Evolutionary conservation across 164 flowering plant genomes (phyloP).

Genomic region (Dillenia turbinata): DNA sequence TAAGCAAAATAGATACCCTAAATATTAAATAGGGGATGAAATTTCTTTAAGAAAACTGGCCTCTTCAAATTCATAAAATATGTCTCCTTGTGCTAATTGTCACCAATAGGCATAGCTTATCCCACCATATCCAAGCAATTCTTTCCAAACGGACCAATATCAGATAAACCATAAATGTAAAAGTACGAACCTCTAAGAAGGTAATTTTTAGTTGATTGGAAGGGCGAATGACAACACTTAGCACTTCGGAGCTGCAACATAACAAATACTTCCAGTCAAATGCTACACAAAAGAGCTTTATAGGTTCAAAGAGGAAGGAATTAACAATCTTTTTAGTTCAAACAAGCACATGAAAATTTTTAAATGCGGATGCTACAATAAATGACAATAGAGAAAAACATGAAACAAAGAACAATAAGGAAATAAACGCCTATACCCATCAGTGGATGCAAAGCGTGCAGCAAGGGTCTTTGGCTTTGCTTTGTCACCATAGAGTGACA

Average conservation of each 20-base stretch:
- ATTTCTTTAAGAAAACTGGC: conserved; percentile 20
- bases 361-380: neutral
- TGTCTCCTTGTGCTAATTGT: too few species aligned
- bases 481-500: conserved; percentile 89
- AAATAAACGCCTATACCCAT: conserved; percentile 53
- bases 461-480: conserved; percentile 85
- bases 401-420: neutral
- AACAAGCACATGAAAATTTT: too few species aligned
- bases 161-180: neutral
- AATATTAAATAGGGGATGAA: too few species aligned
- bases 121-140: too few species aligned
- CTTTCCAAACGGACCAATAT: neutral
- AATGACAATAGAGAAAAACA: neutral
- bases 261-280: neutral
- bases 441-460: conserved; percentile 91
- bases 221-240: conserved; percentile 81
- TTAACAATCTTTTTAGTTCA: too few species aligned
- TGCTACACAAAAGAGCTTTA: too few species aligned
- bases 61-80: too few species aligned
- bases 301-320: too few species aligned
- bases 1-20: too few species aligned
- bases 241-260: conserved; percentile 64
- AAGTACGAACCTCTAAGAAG: conserved; percentile 76
- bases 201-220: conserved; percentile 92
- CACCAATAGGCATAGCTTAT: too few species aligned